Evolutionary conservation across 441 rosid genomes (phyloP), one percentile per base, ranked within the genome.

Genomic region (Populus hybrid): DNA sequence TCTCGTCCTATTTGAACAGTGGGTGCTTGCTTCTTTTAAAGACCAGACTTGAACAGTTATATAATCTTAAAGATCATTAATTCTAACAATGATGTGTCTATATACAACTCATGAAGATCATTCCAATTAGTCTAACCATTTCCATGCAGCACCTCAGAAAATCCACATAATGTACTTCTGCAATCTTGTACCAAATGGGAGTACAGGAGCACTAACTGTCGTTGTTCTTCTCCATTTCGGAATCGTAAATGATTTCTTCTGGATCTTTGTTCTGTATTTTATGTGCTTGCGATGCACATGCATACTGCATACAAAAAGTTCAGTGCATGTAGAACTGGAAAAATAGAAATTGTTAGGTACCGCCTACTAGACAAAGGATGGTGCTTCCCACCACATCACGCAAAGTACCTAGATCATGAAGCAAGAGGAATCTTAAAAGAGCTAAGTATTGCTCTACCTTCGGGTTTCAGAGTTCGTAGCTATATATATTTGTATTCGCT

Each of bases 341-440:
- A 59, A 73, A 64, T 61, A 72, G 71, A 74, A 28, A 74, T 81
- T 81, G 84, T 83, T 85, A 81, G 82, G 83, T 84, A 81, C 80
- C 77, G 79, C 82, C 84, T 81, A 24, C 74, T 80, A 69, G 80
- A 78, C 84, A 83, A 85, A 66, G 79, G 66, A 77, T 88, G 80
- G 84, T 88, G 87, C 87, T 84, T 84, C 81, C 91, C 82, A 84
- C 86, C 80, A 79, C 80, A 75, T 68, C 63, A 79, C 74, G 73
- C 42, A 74, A 40, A 72, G 74, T 31, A 69, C 69, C 56, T 45
- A 18, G 76, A 76, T 70, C 72, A 71, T 35, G 61, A 76, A 71
- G 45, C 68, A 65, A 66, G 74, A 68, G 75, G 78, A 71, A 72
- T 76, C 75, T 75, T 74, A 65, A 42, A 76, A 59, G 72, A 20